Percentiles rank a stretch among this genome's conserved stretches.
Evolutionary conservation across 805 yeast species (phyloP).

Genomic region (Lipomyces orientalis): DNA sequence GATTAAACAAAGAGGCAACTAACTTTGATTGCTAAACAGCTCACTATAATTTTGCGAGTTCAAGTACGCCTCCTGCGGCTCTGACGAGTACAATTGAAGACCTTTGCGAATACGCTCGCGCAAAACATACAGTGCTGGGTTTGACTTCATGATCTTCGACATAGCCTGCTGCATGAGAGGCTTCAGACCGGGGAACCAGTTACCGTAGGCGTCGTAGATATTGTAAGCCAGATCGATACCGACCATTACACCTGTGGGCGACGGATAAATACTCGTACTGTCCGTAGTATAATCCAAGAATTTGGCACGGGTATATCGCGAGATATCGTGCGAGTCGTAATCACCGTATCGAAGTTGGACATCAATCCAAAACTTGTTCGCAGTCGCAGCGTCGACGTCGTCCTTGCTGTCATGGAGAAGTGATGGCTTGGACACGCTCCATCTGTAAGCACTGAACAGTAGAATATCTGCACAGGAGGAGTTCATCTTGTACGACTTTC

Average conservation of each 20-base stretch:
- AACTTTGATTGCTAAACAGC: constrained; percentile 74
- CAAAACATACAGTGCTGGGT: constrained; percentile 88
- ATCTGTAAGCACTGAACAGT: constrained; percentile 71
- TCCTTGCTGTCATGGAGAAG: constrained; percentile 75
- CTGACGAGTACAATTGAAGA: constrained; percentile 88
- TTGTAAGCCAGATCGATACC: constrained; percentile 94
- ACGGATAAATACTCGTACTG: constrained; percentile 82
- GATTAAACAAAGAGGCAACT: neutral
- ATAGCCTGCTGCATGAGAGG: constrained; percentile 88
- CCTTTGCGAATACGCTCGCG: constrained; percentile 95
- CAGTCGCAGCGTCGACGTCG: constrained; percentile 58
- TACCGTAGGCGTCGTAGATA: constrained; percentile 95
- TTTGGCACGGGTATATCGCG: constrained; percentile 90
- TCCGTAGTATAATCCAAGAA: constrained; percentile 92
- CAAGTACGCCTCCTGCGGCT: constrained; percentile 88
- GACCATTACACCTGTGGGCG: constrained; percentile 88
- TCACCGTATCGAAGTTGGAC: constrained; percentile 96
- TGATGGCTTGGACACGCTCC: constrained; percentile 83
- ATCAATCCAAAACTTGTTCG: constrained; percentile 87
- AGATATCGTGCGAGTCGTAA: constrained; percentile 95
- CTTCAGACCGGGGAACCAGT: constrained; percentile 96
- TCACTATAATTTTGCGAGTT: constrained; percentile 91
- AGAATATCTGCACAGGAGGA: constrained; percentile 93
- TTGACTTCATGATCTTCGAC: constrained; percentile 91
- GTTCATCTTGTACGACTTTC: constrained; percentile 96